A percentile compares a stretch with the other conserved stretches of the same genome.
Conservation (phyloP, 805 yeast species). For the Pichia ethanolica region DNA sequence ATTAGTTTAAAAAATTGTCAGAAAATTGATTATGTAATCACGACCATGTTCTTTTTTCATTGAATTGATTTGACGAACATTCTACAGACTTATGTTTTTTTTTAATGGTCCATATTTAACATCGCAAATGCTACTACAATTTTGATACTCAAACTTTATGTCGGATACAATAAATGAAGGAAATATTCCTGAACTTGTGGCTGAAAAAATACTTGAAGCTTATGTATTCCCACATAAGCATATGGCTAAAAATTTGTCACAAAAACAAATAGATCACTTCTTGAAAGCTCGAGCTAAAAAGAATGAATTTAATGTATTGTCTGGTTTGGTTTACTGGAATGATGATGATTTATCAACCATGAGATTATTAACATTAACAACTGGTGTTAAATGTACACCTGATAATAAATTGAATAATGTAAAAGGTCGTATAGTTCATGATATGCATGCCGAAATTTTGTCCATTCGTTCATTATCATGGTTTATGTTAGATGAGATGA, state of each 20-base stretch:
- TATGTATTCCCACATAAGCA: background rate
- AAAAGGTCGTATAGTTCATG: slow-evolving; percentile 67
- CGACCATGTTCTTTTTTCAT: too few relatives aligned
- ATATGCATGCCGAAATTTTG: slow-evolving; percentile 84
- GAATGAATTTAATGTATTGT: slow-evolving; percentile 78
- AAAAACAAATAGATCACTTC: background rate
- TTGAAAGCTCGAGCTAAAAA: slow-evolving; percentile 41
- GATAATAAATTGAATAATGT: slow-evolving; percentile 31
- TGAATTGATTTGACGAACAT: too few relatives aligned
- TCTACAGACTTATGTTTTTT: too few relatives aligned
- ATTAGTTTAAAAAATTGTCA: too few relatives aligned
- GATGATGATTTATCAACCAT: background rate
- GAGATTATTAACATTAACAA: slow-evolving; percentile 19
- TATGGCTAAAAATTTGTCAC: background rate
- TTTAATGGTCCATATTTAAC: background rate
- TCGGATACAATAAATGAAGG: background rate
- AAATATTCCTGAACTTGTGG: background rate
- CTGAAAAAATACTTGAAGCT: background rate
- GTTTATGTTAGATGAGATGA: slow-evolving; percentile 44
- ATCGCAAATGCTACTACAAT: background rate
- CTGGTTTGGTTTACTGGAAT: slow-evolving; percentile 47
- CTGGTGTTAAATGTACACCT: slow-evolving; percentile 81
- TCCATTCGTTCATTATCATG: slow-evolving; percentile 65
- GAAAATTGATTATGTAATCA: too few relatives aligned
- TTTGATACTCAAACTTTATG: background rate